Evolutionary conservation across 1,139 yeast genomes (phyloP), one percentile per base, ranked within the genome.

Genomic region (Protomyces gravidus): DNA sequence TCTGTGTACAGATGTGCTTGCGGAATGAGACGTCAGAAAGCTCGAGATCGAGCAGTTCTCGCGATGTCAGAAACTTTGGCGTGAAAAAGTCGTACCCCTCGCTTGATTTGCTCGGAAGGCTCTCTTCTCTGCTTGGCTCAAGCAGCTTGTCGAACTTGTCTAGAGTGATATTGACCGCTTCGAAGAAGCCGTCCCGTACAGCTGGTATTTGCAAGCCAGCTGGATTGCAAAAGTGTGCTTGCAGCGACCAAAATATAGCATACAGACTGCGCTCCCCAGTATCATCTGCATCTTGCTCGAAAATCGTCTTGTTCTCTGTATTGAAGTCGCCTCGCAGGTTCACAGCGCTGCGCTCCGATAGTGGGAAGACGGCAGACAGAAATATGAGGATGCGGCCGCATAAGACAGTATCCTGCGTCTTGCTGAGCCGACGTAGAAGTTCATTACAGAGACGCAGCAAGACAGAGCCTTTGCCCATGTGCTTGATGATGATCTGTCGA

Each of bases 391-490:
- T 70, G 56, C 70, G 66, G 9, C 77, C 77, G 2, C 75, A 69
- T 62, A 74, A 73, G 36, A 65, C 68, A 0, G 75, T 69, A 63
- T 73, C 71, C 33, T 69, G 72, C 45, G 68, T 69, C 57, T 72
- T 71, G 4, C 75, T 72, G 30, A 73, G 64, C 26, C 78, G 65
- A 28, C 71, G 65, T n/a, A 73, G 66, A 21, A 75, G 62, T 5
- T 73, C 67, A 52, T 74, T 75, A 57, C 75, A 71, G 23, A 72
- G 65, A 3, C 79, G 68, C 30, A 75, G 70, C 47, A 75, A 62
- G 0, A 71, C 70, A 7, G 73, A 69, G 5, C 78, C 75, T 0
- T 75, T 75, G 5, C 73, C 69, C 56, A 67, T 61, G n/a, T 65
- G 64, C 6, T 74, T 73, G 9, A 68, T 66, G 39, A 73, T 64